Percentiles rank a stretch among this genome's conserved stretches.
Conservation (phyloP, 2,329 filamentous ascomycete genomes). For the Tolypocladium tundrense region DNA sequence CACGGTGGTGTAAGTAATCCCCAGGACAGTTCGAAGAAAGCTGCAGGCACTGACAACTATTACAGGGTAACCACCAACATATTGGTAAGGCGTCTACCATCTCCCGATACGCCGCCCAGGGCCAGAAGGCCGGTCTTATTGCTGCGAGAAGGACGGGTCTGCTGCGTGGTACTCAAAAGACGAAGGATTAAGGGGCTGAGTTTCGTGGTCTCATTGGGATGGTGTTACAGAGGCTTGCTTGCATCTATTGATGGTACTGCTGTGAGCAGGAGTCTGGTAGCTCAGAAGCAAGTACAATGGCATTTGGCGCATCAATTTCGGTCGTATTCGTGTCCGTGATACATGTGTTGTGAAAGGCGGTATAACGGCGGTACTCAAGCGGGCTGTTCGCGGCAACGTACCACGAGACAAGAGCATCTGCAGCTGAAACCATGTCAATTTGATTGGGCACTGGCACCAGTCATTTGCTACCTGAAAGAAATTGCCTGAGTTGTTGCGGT, state of each 20-base stretch:
- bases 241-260: conserved; percentile 47
- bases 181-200: conserved; percentile 70
- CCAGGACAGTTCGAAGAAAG: neutral
- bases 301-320: conserved; percentile 36
- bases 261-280: conserved; percentile 36
- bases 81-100: conserved; percentile 99
- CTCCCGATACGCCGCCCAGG: conserved; percentile 91
- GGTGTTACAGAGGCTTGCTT: conserved; percentile 55
- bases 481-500: neutral
- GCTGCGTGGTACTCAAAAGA: conserved; percentile 99
- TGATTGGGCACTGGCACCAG: neutral
- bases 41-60: conserved; percentile 30
- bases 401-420: no score
- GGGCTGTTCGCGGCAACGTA: neutral
- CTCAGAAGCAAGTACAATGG: conserved; percentile 38
- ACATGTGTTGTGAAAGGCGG: no score
- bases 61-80: conserved; percentile 97
- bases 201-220: conserved; percentile 50
- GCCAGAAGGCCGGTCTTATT: conserved; percentile 99
- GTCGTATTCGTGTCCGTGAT: conserved; percentile 10
- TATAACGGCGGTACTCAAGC: no score
- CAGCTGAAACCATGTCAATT: neutral
- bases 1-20: conserved; percentile 68
- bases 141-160: conserved; percentile 99
- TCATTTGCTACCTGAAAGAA: neutral